Evolutionary conservation across 2,329 filamentous ascomycete genomes (phyloP), one percentile per base, ranked within the genome.

Genomic region (Hypoxylon sp.): DNA sequence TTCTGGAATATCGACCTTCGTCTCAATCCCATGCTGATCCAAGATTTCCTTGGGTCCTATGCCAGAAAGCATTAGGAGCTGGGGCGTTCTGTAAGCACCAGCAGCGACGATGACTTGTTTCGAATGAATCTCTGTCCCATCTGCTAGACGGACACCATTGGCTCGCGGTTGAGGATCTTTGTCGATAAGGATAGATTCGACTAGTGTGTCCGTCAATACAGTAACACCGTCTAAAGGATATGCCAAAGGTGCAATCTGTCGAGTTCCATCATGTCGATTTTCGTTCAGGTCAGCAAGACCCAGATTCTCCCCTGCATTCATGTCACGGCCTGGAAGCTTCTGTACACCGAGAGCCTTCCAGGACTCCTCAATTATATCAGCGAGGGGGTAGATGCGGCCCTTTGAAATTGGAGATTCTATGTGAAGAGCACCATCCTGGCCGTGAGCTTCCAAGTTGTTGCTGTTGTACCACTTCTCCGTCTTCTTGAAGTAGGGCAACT

Each of bases 401-500:
- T 72, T 73, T 32, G 70, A 73, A n/a, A 51, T 68, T 3, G 74
- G 67, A 2, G 75, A 74, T 36, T 74, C 65, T 45, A 77, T 74
- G 7, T 70, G 52, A 4, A 79, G 60, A 3, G 73, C 72, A 2
- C 79, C 77, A 21, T 74, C 53, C 13, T 57, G 64, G 1, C 79
- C 79, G 45, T 80, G 75, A 1, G 62, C 43, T 3, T 67, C 53
- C 0, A 58, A 3, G 49, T 71, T 59, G 2, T 63, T 43, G 32
- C 23, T n/a, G 17, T 64, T 63, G 21, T 58, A 72, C 70, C 70
- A 74, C 23, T 53, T 72, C 68, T 82, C 80, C 0, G 74, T 72
- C 63, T 75, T 79, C 48, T 74, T 73, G 63, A 82, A 79, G 66
- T 83, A 85, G 2, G 79, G 79, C 10, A 82, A 74, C 51, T 84